These are phyloP conservation scores for Bipolaris sorokiniana DNA, from an alignment of 2,329 filamentous ascomycete genomes.

Conservation along the genomic window DNA sequence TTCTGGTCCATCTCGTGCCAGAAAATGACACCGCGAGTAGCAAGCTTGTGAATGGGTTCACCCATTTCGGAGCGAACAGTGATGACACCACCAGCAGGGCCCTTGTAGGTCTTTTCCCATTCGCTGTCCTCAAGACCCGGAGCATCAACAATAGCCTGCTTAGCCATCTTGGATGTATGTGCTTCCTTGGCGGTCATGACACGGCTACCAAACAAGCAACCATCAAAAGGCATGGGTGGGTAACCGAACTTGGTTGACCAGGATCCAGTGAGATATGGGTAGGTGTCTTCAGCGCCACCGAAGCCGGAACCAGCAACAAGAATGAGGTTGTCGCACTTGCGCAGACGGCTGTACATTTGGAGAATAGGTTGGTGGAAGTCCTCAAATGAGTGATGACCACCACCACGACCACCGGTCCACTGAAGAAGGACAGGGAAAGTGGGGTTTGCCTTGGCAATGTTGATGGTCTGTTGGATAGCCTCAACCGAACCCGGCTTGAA, in stretches of 20 bases:
- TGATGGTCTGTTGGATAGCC: constrained; percentile 55
- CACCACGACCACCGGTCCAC: constrained; percentile 59
- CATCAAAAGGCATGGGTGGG: constrained; percentile 57
- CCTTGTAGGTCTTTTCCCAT: constrained; percentile 61
- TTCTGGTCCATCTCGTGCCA: constrained; percentile 99
- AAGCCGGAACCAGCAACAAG: constrained; percentile 58
- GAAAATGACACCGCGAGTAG: constrained; percentile 92
- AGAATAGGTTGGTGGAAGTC: constrained; percentile 59
- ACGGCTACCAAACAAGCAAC: constrained; percentile 55
- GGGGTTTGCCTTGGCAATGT: constrained; percentile 56
- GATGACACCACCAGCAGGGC: constrained; percentile 88
- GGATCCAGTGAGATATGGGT: constrained; percentile 55
- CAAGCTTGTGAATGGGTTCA: constrained; percentile 98
- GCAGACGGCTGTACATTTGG: constrained; percentile 54
- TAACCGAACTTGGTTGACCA: constrained; percentile 54
- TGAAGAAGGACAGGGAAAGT: constrained; percentile 55
- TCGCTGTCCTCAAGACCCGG: constrained; percentile 52
- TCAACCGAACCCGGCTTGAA: constrained; percentile 57
- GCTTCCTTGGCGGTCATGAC: constrained; percentile 58
- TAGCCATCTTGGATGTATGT: constrained; percentile 52
- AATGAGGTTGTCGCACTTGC: constrained; percentile 55
- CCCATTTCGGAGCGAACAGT: constrained; percentile 99
- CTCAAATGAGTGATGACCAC: constrained; percentile 58
- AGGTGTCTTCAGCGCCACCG: constrained; percentile 55
- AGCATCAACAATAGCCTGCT: constrained; percentile 54